Percentiles rank a stretch among this genome's conserved stretches.
Conservation (phyloP, 208 protist species). For the Leishmania tropica region DNA sequence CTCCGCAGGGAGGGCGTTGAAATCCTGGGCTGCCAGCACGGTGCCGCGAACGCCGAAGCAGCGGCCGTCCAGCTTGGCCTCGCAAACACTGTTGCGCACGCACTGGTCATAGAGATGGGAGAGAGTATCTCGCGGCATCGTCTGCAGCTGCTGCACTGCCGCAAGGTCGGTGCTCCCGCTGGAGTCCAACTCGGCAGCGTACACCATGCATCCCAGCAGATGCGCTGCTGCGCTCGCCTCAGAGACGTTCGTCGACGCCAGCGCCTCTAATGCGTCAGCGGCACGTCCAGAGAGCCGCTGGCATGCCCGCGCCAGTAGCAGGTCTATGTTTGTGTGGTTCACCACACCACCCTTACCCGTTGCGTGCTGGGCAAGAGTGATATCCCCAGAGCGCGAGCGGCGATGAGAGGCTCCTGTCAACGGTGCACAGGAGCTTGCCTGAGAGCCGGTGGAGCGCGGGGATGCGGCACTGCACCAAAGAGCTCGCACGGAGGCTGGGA, state of each 20-base stretch:
- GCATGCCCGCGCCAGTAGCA: slow-evolving; percentile 52
- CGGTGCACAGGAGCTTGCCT: not conserved
- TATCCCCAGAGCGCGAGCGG: not conserved
- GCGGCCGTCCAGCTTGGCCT: slow-evolving; percentile 15
- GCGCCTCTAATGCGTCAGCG: slow-evolving; percentile 46
- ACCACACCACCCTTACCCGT: slow-evolving; percentile 25
- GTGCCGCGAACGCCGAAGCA: slow-evolving; percentile 30
- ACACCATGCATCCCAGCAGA: slow-evolving; percentile 56
- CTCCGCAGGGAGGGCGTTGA: slow-evolving; percentile 53
- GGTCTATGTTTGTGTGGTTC: slow-evolving; percentile 51
- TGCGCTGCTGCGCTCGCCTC: slow-evolving; percentile 41
- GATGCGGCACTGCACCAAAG: slow-evolving; percentile 40
- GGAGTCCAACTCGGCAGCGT: slow-evolving; percentile 51
- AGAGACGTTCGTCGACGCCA: slow-evolving; percentile 38
- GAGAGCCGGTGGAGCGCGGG: not conserved
- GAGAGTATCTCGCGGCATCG: slow-evolving; percentile 19
- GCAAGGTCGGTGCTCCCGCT: slow-evolving; percentile 35
- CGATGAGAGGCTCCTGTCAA: not conserved
- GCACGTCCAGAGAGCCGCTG: slow-evolving; percentile 61
- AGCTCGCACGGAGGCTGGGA: slow-evolving; percentile 45
- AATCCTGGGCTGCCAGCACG: slow-evolving; percentile 59
- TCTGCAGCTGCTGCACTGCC: slow-evolving; percentile 51
- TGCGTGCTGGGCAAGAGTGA: slow-evolving; percentile 2
- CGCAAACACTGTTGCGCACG: slow-evolving; percentile 20
- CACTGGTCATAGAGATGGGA: slow-evolving; percentile 24